Evolutionary conservation across 352 stramenopile genomes (phyloP).

Genomic region (Phytopythium sindhum): DNA sequence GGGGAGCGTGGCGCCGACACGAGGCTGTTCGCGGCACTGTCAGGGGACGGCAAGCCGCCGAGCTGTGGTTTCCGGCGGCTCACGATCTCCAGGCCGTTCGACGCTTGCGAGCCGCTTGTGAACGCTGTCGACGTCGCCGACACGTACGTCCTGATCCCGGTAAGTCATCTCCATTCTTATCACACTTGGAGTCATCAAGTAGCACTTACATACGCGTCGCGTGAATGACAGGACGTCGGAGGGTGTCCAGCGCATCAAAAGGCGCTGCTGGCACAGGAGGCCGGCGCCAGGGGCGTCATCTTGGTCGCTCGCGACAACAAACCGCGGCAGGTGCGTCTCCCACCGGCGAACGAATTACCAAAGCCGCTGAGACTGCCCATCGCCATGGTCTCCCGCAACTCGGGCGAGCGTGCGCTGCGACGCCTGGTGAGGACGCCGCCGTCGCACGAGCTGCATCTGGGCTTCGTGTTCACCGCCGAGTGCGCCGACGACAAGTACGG

Average conservation of each 20-base stretch:
- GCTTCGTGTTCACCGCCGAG: constrained; percentile 54
- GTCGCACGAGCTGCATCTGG: constrained; percentile 31
- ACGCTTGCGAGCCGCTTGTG: constrained; percentile 48
- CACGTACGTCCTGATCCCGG: constrained; percentile 59
- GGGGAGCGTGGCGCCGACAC: constrained; percentile 38
- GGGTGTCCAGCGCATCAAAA: constrained; percentile 70
- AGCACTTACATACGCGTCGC: neutral
- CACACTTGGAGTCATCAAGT: neutral
- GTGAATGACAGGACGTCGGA: constrained; percentile 24
- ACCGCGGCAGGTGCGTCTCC: constrained; percentile 46
- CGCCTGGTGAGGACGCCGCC: constrained; percentile 28
- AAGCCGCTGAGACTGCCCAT: constrained; percentile 46
- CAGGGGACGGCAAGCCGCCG: constrained; percentile 44
- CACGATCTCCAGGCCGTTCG: constrained; percentile 42
- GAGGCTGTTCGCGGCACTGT: constrained; percentile 55
- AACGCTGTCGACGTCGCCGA: constrained; percentile 31
- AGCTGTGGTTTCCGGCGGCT: constrained; percentile 55
- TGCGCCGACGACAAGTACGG: constrained; percentile 41
- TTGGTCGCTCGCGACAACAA: constrained; percentile 61
- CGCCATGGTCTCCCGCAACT: constrained; percentile 67
- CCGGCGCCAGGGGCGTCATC: constrained; percentile 54
- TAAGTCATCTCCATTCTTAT: constrained; percentile 13
- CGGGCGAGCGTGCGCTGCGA: constrained; percentile 43
- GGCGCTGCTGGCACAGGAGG: constrained; percentile 48
- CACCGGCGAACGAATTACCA: constrained; percentile 28